Base-by-base conservation (phyloP, 441 rosid genomes). In the Metrosideros polymorpha region DNA sequence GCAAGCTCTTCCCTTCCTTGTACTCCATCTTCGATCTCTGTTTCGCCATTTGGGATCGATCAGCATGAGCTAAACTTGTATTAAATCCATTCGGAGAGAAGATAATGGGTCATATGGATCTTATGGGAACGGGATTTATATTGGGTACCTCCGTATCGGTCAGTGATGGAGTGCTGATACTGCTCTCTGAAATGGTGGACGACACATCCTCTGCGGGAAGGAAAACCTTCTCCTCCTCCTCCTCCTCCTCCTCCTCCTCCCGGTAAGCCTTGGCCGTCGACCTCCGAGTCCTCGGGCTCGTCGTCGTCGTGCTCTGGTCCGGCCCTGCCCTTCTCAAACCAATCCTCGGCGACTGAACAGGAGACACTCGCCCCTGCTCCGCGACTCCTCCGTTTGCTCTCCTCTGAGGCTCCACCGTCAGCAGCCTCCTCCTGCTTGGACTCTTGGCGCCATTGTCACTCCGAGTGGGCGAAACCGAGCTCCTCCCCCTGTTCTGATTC, bases 1-100 rank as follows among this genome's bases (percentile, higher is more conserved):
- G 82, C 51, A 97, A 84, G 87, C 86, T 89, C 88, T 90, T 93
- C 17, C 98, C 98, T 76, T 93, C 95, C 84, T 86, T 95, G 92
- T 90, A 88, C 77, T 90, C 96, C 90, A 87, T 84, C 87, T 91
- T 94, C 76, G 92, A 89, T 88, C 92, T 91, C 97, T 93, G 93
- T 56, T 75, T 50, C 49, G 76, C 50, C 53, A 45, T 45, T 51
- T 39, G 6, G 25, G 39, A 71, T 39, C 47, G 22, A 71, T 24
- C n/a, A 42, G 22, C 17, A 71, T 22, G n/a, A 39, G 17, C 47
- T 39, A 3, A 71, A 71, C 8, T 71, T 71, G 39, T 12, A 71
- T 71, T 5, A 19, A 63, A 63, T 32, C 27, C 43, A 63, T 63
- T 32, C 24, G 43, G 27, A 39, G 79, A 39, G 79, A 24, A n/a